A percentile compares a stretch with the other conserved stretches of the same genome.
These are phyloP conservation scores for Balansia obtecta DNA, from an alignment of 2,329 filamentous ascomycete genomes.

Conservation along the genomic window DNA sequence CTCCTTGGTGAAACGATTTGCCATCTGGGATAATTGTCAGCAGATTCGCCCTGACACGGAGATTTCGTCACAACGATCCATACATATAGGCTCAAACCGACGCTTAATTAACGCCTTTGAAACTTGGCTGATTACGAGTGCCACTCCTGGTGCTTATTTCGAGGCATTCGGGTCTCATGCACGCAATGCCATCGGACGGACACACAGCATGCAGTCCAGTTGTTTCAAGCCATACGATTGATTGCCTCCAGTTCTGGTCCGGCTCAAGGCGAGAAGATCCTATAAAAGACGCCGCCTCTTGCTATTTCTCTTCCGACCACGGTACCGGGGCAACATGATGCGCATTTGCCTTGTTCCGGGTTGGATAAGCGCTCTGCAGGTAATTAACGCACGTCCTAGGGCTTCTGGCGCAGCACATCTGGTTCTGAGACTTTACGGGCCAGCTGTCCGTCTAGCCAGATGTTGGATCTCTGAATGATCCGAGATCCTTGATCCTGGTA, in stretches of 20 bases:
- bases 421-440: background rate
- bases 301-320: background rate
- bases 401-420: background rate
- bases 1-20: no score
- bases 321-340: background rate
- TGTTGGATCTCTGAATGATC: slow-evolving; percentile 3
- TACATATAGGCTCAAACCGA: no score
- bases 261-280: background rate
- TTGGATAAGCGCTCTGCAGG: background rate
- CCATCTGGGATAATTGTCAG: no score
- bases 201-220: background rate
- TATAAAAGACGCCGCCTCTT: background rate
- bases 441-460: background rate
- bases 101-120: no score
- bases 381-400: no score
- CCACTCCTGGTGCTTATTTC: no score
- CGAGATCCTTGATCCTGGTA: slow-evolving; percentile 4
- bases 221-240: background rate
- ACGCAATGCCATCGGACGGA: no score
- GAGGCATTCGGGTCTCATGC: no score
- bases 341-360: background rate
- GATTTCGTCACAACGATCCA: no score
- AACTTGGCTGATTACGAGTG: no score
- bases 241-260: background rate
- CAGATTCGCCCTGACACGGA: no score